Evolutionary conservation across 352 stramenopile genomes (phyloP), one percentile per base, ranked within the genome.

Genomic region (Phytophthora boehmeriae): DNA sequence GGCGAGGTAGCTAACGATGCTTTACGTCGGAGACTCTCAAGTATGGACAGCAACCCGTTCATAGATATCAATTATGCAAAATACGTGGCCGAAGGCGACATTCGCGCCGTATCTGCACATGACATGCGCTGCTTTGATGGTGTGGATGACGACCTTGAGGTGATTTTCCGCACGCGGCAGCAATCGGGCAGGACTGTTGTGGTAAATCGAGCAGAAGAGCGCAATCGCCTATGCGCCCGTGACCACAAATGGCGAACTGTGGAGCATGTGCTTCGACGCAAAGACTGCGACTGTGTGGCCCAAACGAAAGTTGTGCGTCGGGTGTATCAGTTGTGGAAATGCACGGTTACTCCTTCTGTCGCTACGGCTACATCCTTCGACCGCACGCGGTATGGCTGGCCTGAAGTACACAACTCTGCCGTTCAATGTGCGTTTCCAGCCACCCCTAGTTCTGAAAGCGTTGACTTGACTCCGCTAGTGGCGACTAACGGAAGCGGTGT

Each of bases 191-290:
- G 56, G 0, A 49, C 54, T 8, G 25, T 83, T 6, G 73, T 85
- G 9, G 65, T 87, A 16, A 92, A 95, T 41, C 74, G 69, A 1
- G 88, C 89, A 0, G 79, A 92, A 5, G 76, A 92, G 47, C 85
- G 87, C 41, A 75, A 98, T 45, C 34, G 86, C 14, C 64, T 71
- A 17, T 99, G 97, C 59, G 93, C 80, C 0, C 78, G 97, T 8
- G 96, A 99, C 63, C 85, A 98, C 67, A 98, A 98, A 67, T 98
- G 95, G 83, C 69, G 79, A n/a, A 88, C 92, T 19, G 77, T 98
- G 9, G 69, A 87, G 45, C 75, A 97, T 10, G 90, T 90, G 1
- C 83, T 98, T 45, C 73, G 89, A 38, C 83, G 93, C 4, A 73
- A 94, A 54, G 93, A 98, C 20, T 99, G 97, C 68, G 75, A 98